Evolutionary conservation across 352 stramenopile genomes (phyloP).

Genomic region (Thalassiosira oceanica): DNA sequence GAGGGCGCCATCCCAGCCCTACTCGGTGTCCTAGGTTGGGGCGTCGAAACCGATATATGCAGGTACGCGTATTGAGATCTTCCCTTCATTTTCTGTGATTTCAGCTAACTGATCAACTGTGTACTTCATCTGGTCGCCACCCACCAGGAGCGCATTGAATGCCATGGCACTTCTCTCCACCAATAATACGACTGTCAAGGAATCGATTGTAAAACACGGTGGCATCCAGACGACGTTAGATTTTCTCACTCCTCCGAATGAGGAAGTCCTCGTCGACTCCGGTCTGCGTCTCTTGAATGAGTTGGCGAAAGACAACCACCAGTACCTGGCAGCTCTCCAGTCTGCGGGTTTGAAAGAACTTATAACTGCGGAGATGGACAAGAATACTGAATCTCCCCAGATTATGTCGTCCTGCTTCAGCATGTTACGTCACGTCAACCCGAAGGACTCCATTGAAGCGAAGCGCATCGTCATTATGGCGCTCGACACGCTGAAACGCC

Average conservation of each 20-base stretch:
- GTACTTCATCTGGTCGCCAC: too few species aligned
- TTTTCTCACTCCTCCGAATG: conserved; percentile 15
- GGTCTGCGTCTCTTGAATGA: conserved; percentile 19
- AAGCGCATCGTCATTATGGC: too few species aligned
- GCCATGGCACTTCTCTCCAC: conserved; percentile 24
- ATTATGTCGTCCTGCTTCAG: too few species aligned
- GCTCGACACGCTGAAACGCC: too few species aligned
- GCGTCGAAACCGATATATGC: conserved; percentile 9
- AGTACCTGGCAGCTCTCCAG: conserved; percentile 6
- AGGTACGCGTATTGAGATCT: too few species aligned
- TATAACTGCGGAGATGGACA: conserved; percentile 33
- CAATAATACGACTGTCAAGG: conserved; percentile 11
- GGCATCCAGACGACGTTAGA: conserved; percentile 22
- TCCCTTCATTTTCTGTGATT: too few species aligned
- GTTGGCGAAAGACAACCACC: conserved; percentile 16
- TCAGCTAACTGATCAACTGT: too few species aligned
- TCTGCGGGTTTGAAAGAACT: conserved; percentile 13
- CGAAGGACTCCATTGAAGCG: too few species aligned
- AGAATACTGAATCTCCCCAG: conserved; percentile 7
- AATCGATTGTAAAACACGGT: conserved; percentile 8
- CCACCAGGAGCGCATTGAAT: conserved; percentile 16
- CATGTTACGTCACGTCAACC: too few species aligned
- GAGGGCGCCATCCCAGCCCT: conserved; percentile 11
- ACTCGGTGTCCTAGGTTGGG: conserved; percentile 16
- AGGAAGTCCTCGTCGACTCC: conserved; percentile 12